Percentiles rank a stretch among this genome's conserved stretches.
Evolutionary conservation across 2,329 filamentous ascomycete species (phyloP).

Genomic region (Alternaria novae-zelandiae): DNA sequence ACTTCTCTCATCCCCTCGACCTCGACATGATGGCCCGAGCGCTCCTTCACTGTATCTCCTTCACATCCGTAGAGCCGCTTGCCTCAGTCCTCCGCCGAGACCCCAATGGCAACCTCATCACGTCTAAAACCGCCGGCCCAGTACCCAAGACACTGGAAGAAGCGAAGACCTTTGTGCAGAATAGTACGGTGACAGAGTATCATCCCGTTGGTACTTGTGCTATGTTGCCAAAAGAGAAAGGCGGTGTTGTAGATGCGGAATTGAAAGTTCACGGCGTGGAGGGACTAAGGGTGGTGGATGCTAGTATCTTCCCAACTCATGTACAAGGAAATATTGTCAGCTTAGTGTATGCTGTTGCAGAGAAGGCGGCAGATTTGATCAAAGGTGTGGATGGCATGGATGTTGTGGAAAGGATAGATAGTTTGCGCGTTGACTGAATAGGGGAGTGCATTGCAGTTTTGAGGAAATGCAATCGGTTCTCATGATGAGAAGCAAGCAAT

Average conservation of each 20-base stretch:
- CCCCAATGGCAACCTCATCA: background rate
- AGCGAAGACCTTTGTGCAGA: conserved; percentile 16
- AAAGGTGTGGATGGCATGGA: background rate
- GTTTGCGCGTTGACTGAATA: background rate
- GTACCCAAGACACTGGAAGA: conserved; percentile 20
- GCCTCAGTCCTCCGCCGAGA: background rate
- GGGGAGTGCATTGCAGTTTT: background rate
- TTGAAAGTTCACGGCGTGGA: conserved; percentile 38
- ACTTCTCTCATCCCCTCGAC: conserved; percentile 54
- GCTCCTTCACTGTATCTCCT: conserved; percentile 22
- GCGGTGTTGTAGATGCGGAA: conserved; percentile 39
- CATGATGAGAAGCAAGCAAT: background rate
- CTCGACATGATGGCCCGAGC: conserved; percentile 49
- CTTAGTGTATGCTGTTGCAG: conserved; percentile 35
- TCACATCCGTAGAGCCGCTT: conserved; percentile 1
- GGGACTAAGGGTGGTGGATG: conserved; percentile 38
- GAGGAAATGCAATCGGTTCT: background rate
- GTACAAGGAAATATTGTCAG: conserved; percentile 26
- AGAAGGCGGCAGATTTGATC: conserved; percentile 36
- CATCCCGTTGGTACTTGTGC: conserved; percentile 45
- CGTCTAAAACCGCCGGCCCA: conserved; percentile 16
- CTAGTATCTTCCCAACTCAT: conserved; percentile 33
- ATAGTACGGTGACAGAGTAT: conserved; percentile 26
- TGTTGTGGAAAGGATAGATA: background rate
- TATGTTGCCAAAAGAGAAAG: conserved; percentile 36